These are phyloP conservation scores for Elsinoe arachidis DNA, from an alignment of 2,329 filamentous ascomycete genomes.

Conservation along the genomic window DNA sequence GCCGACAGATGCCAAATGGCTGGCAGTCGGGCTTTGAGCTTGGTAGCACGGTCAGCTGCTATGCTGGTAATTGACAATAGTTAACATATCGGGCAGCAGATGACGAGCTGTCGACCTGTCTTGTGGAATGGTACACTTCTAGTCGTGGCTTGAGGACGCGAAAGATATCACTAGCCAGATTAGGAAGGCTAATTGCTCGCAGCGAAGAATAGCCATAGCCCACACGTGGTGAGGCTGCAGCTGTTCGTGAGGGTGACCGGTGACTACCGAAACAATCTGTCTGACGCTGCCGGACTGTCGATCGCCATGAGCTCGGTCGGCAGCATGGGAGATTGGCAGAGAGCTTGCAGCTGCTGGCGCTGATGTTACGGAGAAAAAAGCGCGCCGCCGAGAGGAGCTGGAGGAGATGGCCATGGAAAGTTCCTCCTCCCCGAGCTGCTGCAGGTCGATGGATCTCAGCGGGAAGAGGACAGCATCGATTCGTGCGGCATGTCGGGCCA, in stretches of 20 bases:
- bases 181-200: slow-evolving; percentile 8
- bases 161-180: not conserved
- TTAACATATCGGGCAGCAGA: not conserved
- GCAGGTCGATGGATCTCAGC: not conserved
- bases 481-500: not conserved
- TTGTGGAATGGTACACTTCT: too few species aligned
- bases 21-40: not conserved
- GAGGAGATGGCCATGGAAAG: not conserved
- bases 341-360: not conserved
- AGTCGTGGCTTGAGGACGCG: not conserved
- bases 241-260: not conserved
- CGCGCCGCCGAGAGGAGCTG: not conserved
- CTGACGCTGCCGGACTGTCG: slow-evolving; percentile 5
- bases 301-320: not conserved
- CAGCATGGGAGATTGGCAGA: slow-evolving; percentile 1
- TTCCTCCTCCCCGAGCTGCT: not conserved
- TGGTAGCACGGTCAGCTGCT: not conserved
- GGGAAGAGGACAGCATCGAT: not conserved
- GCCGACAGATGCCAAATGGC: not conserved
- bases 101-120: not conserved
- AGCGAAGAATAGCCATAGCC: not conserved
- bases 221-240: slow-evolving; percentile 9
- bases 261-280: not conserved
- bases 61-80: not conserved
- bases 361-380: not conserved